Percentiles rank a stretch among this genome's conserved stretches.
phyloP scores from a whole-genome alignment of 2,329 filamentous ascomycete species.

The Ceratocystis destructans region DNA sequence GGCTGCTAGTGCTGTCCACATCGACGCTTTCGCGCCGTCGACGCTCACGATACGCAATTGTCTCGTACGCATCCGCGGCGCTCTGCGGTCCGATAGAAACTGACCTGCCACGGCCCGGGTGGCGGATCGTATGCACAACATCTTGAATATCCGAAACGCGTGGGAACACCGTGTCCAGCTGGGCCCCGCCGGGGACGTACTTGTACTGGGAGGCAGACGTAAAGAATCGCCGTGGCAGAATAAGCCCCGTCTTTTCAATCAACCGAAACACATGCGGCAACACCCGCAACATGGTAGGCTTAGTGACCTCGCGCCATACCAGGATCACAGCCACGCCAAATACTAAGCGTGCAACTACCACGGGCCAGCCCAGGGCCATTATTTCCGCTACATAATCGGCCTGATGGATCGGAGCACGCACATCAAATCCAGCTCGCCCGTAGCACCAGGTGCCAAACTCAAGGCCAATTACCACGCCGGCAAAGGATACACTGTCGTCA shows the following conservation, averaged over 20 bases:
- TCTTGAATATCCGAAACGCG: slow-evolving; percentile 75
- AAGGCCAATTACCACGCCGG: slow-evolving; percentile 74
- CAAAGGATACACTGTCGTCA: slow-evolving; percentile 88
- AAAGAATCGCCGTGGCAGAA: slow-evolving; percentile 80
- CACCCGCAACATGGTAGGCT: slow-evolving; percentile 61
- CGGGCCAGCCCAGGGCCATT: slow-evolving; percentile 49
- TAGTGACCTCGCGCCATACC: slow-evolving; percentile 79
- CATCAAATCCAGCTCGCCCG: slow-evolving; percentile 25
- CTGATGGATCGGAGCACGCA: slow-evolving; percentile 42
- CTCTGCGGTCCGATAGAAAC: slow-evolving; percentile 90
- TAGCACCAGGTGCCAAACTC: slow-evolving; percentile 61
- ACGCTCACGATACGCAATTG: slow-evolving; percentile 73
- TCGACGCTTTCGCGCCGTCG: slow-evolving; percentile 41
- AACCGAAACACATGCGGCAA: slow-evolving; percentile 80
- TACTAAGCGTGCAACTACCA: slow-evolving; percentile 53
- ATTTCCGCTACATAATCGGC: slow-evolving; percentile 39
- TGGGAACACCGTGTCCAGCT: slow-evolving; percentile 74
- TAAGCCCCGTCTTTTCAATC: slow-evolving; percentile 65
- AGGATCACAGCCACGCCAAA: slow-evolving; percentile 76
- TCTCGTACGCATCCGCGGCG: slow-evolving; percentile 91
- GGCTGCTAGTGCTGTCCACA: slow-evolving; percentile 36
- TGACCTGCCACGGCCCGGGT: slow-evolving; percentile 60
- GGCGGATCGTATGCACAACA: slow-evolving; percentile 67
- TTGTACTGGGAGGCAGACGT: slow-evolving; percentile 82
- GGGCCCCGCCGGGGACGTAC: slow-evolving; percentile 55